Evolutionary conservation across 2,329 filamentous ascomycete species (phyloP).

Genomic region (Talaromyces sp.): DNA sequence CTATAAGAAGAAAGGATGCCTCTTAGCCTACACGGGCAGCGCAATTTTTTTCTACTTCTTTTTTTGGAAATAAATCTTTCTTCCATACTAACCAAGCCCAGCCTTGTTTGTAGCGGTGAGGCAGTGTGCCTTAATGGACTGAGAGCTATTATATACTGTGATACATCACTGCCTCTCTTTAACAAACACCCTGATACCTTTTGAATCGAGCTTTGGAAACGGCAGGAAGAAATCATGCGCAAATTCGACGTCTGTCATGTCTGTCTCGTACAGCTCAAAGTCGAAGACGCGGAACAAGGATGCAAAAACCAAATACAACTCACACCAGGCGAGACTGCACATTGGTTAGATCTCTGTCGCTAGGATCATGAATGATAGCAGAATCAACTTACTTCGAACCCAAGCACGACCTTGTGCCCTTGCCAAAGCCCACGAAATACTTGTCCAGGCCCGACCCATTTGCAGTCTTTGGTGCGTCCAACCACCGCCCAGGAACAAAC

Average conservation of each 20-base stretch:
- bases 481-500: constrained; percentile 27
- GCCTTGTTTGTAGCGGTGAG: no score
- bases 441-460: constrained; percentile 15
- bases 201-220: constrained; percentile 1
- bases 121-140: no score
- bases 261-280: constrained; percentile 5
- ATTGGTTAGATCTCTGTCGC: neutral
- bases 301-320: constrained; percentile 4
- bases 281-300: constrained; percentile 6
- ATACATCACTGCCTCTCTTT: neutral
- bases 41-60: neutral
- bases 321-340: neutral
- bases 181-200: constrained; percentile 1
- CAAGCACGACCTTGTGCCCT: constrained; percentile 39
- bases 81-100: no score
- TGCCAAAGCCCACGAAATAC: constrained; percentile 31
- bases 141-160: no score
- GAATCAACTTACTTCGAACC: constrained; percentile 26
- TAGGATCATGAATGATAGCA: neutral
- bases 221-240: constrained; percentile 8
- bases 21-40: neutral
- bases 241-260: constrained; percentile 1
- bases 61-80: no score
- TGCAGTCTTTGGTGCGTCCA: constrained; percentile 14
- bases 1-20: neutral